A percentile compares a stretch with the other conserved stretches of the same genome.
Conservation (phyloP, 116 monocot species). For the Zostera marina region DNA sequence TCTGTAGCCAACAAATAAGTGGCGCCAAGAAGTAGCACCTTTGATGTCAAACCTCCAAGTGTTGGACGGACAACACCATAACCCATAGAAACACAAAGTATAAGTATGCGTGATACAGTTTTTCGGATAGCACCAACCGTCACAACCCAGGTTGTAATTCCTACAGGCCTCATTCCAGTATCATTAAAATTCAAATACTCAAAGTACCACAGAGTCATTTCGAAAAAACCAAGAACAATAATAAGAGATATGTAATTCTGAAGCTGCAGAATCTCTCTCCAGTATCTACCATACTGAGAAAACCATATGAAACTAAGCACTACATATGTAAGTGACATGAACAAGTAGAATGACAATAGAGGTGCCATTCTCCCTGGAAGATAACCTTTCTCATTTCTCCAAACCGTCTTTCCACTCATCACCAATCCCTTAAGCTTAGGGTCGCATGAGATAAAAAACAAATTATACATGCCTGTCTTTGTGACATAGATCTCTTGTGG, state of each 20-base stretch:
- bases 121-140: constrained; percentile 77
- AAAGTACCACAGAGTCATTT: constrained; percentile 92
- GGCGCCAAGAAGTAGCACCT: constrained; percentile 77
- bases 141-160: constrained; percentile 88
- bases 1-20: constrained; percentile 93
- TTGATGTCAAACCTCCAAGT: constrained; percentile 86
- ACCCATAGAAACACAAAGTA: constrained; percentile 78
- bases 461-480: constrained; percentile 92
- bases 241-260: constrained; percentile 79
- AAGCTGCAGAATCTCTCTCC: constrained; percentile 68
- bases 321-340: constrained; percentile 69
- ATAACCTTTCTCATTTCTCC: constrained; percentile 86
- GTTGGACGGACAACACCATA: constrained; percentile 94
- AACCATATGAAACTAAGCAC: constrained; percentile 50
- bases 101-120: constrained; percentile 69
- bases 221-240: constrained; percentile 78
- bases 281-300: constrained; percentile 64
- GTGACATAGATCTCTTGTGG: constrained; percentile 29
- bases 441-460: constrained; percentile 86
- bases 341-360: constrained; percentile 64
- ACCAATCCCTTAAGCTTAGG: constrained; percentile 61
- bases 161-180: constrained; percentile 57
- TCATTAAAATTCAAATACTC: constrained; percentile 77
- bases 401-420: constrained; percentile 66
- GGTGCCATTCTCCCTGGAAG: constrained; percentile 90